Evolutionary conservation across 1,284 basidiomycete genomes (phyloP), one percentile per base, ranked within the genome.

Genomic region (Sphagnurus paluster): DNA sequence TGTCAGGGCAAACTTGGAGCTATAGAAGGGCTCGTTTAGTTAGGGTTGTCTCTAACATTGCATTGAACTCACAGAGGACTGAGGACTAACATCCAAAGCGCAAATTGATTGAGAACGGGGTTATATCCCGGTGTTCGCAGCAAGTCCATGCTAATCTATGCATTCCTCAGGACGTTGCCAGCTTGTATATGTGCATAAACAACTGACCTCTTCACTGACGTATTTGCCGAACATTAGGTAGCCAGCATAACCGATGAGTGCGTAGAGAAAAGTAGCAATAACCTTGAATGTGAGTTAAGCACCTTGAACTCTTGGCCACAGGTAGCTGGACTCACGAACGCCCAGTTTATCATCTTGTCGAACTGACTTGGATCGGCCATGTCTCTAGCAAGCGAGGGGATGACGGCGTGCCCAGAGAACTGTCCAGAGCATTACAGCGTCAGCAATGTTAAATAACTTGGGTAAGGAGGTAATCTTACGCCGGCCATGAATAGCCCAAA

Each of bases 401-500:
- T 88, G 28, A 96, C 91, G 9, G 93, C 90, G 64, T 98, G 95
- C 1, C 94, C 93, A 4, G 93, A 87, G 58, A 98, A 96, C 77
- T 91, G n/a, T n/a, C 56, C 9, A 46, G 26, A 17, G 11, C 10
- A 8, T 33, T 14, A 29, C 48, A 39, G 13, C 28, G 32, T 26
- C 14, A 13, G 16, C 20, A 4, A 14, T 20, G 2, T 14, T 4
- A 53, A 11, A 28, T 21, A n/a, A n/a, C n/a, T 35, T 21, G 7
- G 24, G 11, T 39, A 21, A 9, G 30, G 32, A 30, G 30, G 42
- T 11, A 50, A 26, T 30, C 83, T 61, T 62, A 91, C 89, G 16
- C 95, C 94, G n/a, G 92, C 92, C 87, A 98, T 93, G 62, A 98
- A 86, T 46, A 98, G 72, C 2, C 95, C 95, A 61, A 94, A 88